Percentiles rank a stretch among this genome's conserved stretches.
These are phyloP conservation scores for Novakomyces olei DNA, from an alignment of 805 yeast genomes.

Conservation along the genomic window DNA sequence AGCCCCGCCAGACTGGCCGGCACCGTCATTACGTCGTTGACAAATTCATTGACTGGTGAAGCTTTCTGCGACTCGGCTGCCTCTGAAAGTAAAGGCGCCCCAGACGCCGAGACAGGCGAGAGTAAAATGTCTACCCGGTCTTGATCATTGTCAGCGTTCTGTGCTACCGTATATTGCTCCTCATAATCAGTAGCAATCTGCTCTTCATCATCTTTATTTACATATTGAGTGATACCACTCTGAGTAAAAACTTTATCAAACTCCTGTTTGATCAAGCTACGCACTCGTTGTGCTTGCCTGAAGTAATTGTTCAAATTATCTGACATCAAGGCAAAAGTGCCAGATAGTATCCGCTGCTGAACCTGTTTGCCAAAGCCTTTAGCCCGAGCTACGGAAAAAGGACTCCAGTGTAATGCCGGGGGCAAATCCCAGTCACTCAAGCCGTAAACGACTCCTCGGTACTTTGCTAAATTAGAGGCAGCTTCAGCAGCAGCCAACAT, in stretches of 20 bases:
- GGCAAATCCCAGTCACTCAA: conserved; percentile 20
- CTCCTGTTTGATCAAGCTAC: conserved; percentile 39
- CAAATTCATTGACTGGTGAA: conserved; percentile 31
- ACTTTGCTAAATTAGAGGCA: conserved; percentile 71
- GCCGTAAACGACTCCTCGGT: conserved; percentile 81
- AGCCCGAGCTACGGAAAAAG: conserved; percentile 38
- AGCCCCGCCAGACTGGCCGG: conserved; percentile 84
- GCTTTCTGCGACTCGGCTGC: conserved; percentile 20
- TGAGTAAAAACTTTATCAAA: conserved; percentile 47
- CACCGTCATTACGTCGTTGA: conserved; percentile 67
- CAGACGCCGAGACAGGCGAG: conserved; percentile 43
- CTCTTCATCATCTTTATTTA: too few relatives aligned
- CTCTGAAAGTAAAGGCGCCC: conserved; percentile 34
- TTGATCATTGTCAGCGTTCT: too few relatives aligned
- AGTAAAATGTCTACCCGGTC: conserved; percentile 45
- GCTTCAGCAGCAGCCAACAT: conserved; percentile 87
- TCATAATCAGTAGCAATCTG: too few relatives aligned
- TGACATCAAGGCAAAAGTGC: conserved; percentile 67
- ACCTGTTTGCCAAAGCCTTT: conserved; percentile 64
- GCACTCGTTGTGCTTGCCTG: conserved; percentile 45
- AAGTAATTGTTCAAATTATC: conserved; percentile 54
- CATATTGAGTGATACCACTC: too few relatives aligned
- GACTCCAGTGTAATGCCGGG: conserved; percentile 15
- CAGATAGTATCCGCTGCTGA: conserved; percentile 57
- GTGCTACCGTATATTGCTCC: too few relatives aligned